A percentile compares a stretch with the other conserved stretches of the same genome.
Conservation (phyloP, 1,139 yeast genomes). For the Sugiyamaella pinicola region DNA sequence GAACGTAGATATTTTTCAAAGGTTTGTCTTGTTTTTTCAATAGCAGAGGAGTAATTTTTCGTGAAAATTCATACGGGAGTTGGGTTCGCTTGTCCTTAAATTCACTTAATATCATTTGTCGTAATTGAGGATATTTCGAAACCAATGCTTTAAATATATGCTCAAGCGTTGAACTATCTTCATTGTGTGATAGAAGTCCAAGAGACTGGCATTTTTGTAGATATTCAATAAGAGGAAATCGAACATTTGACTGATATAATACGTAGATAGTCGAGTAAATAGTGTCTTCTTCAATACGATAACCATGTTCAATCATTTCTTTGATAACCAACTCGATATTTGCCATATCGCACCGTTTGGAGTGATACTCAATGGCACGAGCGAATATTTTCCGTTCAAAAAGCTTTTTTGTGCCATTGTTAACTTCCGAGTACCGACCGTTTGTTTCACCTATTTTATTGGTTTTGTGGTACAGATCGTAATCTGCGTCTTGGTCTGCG, state of each 20-base stretch:
- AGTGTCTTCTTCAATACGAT: slow-evolving; percentile 12
- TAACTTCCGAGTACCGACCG: not conserved
- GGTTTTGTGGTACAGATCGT: not conserved
- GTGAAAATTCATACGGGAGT: not conserved
- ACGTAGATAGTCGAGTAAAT: slow-evolving; percentile 2
- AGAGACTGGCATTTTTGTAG: slow-evolving; percentile 1
- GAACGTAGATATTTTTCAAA: slow-evolving; percentile 6
- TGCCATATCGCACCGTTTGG: slow-evolving; percentile 14
- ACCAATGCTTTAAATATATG: slow-evolving; percentile 5
- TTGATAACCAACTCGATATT: slow-evolving; percentile 14
- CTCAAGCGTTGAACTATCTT: slow-evolving; percentile 1
- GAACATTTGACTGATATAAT: not conserved
- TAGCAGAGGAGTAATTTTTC: not conserved
- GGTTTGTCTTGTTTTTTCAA: slow-evolving; percentile 7
- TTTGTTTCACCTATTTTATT: not conserved
- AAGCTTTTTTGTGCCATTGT: not conserved
- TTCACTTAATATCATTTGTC: slow-evolving; percentile 5
- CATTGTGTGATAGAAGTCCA: not conserved
- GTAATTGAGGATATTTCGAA: slow-evolving; percentile 5
- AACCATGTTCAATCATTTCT: slow-evolving; percentile 18
- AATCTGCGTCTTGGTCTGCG: not conserved
- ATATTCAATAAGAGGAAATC: slow-evolving; percentile 15
- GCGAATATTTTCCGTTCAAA: slow-evolving; percentile 19
- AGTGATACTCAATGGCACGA: slow-evolving; percentile 15
- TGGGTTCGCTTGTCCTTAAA: not conserved